phyloP scores from a whole-genome alignment of 2,329 filamentous ascomycete species.

The Hirsutella thompsonii region DNA sequence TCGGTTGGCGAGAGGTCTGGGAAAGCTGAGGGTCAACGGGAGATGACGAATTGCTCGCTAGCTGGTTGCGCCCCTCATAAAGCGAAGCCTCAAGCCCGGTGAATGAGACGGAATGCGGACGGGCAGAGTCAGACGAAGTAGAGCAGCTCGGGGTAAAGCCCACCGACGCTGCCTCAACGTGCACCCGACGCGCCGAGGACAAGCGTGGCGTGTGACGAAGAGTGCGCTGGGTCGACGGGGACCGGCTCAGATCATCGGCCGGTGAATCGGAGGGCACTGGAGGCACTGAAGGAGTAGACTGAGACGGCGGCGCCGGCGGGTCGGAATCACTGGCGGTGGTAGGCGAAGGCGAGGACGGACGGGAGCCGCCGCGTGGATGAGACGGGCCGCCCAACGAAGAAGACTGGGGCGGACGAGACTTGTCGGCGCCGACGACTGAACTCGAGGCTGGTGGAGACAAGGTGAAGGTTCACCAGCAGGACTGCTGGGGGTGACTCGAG shows the following conservation, averaged over 20 bases:
- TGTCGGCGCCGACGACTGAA: conserved; percentile 27
- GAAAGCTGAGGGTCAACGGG: conserved; percentile 32
- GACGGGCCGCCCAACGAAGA: conserved; percentile 10
- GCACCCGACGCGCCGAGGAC: conserved; percentile 27
- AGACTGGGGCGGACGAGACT: conserved; percentile 26
- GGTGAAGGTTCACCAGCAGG: conserved; percentile 29
- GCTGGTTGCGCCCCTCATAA: conserved; percentile 11
- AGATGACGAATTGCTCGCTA: conserved; percentile 30
- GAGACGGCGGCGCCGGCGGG: conserved; percentile 24
- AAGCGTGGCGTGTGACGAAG: conserved; percentile 42
- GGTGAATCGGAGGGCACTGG: too few relatives aligned
- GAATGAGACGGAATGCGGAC: conserved; percentile 14
- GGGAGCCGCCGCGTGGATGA: conserved; percentile 25
- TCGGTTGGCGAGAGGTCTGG: conserved; percentile 18
- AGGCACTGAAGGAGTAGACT: background rate
- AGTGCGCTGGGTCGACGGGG: conserved; percentile 30
- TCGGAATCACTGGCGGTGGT: conserved; percentile 12
- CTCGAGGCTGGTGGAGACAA: conserved; percentile 31
- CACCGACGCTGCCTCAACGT: conserved; percentile 33
- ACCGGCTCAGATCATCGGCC: conserved; percentile 13
- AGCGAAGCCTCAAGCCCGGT: conserved; percentile 27
- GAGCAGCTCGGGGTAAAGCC: conserved; percentile 32
- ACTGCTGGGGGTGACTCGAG: conserved; percentile 1
- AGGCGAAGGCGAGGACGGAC: background rate
- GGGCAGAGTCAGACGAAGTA: conserved; percentile 6